phyloP scores from a whole-genome alignment of 768 basidiomycete species.

The Pleurotus djamor region DNA sequence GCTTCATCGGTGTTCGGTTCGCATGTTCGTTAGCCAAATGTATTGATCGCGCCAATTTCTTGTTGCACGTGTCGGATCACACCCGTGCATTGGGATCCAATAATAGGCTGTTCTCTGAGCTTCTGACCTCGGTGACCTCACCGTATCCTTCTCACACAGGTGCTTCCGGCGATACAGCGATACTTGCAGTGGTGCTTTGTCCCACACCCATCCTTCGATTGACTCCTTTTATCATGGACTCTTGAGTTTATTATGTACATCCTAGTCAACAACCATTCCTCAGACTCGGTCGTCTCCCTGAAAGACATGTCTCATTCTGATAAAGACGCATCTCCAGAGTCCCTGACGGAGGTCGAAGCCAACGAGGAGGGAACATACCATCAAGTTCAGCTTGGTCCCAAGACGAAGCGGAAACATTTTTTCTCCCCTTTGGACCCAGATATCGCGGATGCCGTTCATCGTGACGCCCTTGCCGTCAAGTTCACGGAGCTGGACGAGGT shows the following conservation, averaged over 20 bases:
- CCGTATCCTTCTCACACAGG: neutral
- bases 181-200: neutral
- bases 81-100: neutral
- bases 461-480: constrained; percentile 20
- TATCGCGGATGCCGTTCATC: constrained; percentile 48
- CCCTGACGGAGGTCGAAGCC: neutral
- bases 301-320: neutral
- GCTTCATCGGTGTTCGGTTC: neutral
- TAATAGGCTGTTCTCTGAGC: no score
- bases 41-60: neutral
- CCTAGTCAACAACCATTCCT: neutral
- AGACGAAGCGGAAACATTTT: constrained; percentile 40
- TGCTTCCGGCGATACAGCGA: neutral
- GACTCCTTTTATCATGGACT: neutral
- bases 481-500: constrained; percentile 8
- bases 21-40: neutral
- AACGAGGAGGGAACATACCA: constrained; percentile 34
- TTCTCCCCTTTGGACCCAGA: constrained; percentile 43
- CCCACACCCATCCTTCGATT: neutral
- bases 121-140: neutral
- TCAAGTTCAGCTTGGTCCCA: constrained; percentile 37
- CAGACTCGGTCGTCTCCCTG: neutral
- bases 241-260: neutral
- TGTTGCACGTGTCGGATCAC: neutral
- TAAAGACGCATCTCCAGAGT: neutral